Percentiles rank a stretch among this genome's conserved stretches.
Evolutionary conservation across 345 rosid species (phyloP).

Genomic region (Syzygium oleosum): DNA sequence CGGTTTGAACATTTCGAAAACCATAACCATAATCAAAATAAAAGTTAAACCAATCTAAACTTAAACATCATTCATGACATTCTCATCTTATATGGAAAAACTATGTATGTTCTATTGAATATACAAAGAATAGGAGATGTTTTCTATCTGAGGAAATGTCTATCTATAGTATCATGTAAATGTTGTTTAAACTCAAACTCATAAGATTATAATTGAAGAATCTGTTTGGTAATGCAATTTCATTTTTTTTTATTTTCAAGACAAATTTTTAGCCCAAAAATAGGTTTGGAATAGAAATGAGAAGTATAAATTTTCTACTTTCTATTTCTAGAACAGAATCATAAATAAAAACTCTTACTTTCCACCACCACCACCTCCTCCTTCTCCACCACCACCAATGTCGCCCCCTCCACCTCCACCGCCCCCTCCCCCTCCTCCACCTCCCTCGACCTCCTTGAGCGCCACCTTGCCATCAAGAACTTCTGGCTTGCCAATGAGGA

Average conservation of each 20-base stretch:
- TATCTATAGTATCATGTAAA: neutral
- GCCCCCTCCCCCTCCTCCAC: conserved; percentile 32
- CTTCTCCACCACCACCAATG: conserved; percentile 3
- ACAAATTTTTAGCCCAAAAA: too few species aligned
- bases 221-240: too few species aligned
- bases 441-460: conserved; percentile 53
- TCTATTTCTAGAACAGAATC: too few species aligned
- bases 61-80: neutral
- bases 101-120: neutral
- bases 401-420: conserved; percentile 7
- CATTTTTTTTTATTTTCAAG: too few species aligned
- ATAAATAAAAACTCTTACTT: neutral
- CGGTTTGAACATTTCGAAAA: too few species aligned
- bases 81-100: neutral
- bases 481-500: conserved; percentile 87
- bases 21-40: too few species aligned
- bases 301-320: too few species aligned
- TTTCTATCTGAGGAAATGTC: neutral
- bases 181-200: neutral
- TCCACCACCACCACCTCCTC: conserved; percentile 8
- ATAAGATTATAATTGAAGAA: neutral
- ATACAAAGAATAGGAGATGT: neutral
- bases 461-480: conserved; percentile 50
- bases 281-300: too few species aligned
- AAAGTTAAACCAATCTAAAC: too few species aligned